phyloP scores from a whole-genome alignment of 805 yeast species.

The Metschnikowia continentalis region DNA sequence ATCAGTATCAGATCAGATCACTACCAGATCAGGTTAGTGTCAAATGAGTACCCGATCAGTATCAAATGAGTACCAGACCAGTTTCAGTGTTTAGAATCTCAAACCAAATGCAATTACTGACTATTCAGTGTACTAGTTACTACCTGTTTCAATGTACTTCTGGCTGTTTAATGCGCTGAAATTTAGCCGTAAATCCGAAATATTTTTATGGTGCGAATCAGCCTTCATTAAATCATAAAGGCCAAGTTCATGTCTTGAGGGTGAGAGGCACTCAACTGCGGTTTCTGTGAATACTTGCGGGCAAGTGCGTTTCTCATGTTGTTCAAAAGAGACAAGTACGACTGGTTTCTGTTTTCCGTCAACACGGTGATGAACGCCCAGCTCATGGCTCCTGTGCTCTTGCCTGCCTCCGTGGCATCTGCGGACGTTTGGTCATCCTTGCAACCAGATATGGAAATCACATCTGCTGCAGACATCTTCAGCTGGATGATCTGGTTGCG shows the following conservation, averaged over 20 bases:
- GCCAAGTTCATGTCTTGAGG: constrained; percentile 60
- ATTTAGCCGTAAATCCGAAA: too few species aligned
- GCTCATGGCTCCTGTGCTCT: constrained; percentile 80
- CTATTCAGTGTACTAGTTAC: too few species aligned
- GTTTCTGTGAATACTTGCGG: constrained; percentile 72
- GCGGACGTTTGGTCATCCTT: constrained; percentile 79
- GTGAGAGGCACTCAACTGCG: constrained; percentile 77
- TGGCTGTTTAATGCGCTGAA: too few species aligned
- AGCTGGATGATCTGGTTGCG: constrained; percentile 37
- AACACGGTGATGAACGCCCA: constrained; percentile 70
- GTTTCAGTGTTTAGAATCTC: too few species aligned
- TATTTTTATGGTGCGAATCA: too few species aligned
- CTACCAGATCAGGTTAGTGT: too few species aligned
- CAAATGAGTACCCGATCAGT: too few species aligned
- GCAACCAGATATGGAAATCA: constrained; percentile 73
- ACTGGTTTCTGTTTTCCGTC: constrained; percentile 56
- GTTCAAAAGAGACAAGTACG: constrained; percentile 65
- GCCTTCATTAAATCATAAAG: constrained; percentile 22
- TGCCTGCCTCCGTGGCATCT: constrained; percentile 69
- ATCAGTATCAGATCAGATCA: too few species aligned
- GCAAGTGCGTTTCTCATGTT: constrained; percentile 61
- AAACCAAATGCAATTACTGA: too few species aligned
- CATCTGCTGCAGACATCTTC: constrained; percentile 74
- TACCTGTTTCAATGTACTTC: too few species aligned
- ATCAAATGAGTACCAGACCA: too few species aligned